A percentile compares a stretch with the other conserved stretches of the same genome.
Conservation (phyloP, 768 basidiomycete species). For the Tulasnella sp. region DNA sequence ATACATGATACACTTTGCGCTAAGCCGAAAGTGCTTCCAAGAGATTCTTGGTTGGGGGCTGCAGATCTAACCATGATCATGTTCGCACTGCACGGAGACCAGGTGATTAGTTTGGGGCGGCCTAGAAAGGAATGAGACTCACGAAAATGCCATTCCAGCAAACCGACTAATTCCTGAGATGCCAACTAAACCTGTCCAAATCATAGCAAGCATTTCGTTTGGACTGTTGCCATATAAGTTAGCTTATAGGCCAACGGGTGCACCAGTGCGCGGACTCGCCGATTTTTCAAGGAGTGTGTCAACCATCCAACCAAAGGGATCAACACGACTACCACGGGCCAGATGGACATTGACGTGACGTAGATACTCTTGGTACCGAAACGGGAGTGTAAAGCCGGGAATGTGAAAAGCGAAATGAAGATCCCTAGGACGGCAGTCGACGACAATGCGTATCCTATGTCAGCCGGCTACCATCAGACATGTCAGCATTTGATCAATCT, state of each 20-base stretch:
- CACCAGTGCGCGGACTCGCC: neutral
- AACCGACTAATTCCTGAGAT: neutral
- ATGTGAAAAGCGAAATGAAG: slow-evolving; percentile 27
- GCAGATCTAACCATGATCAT: slow-evolving; percentile 38
- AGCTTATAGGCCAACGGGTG: neutral
- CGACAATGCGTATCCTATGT: slow-evolving; percentile 30
- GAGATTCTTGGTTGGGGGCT: slow-evolving; percentile 33
- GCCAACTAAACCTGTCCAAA: neutral
- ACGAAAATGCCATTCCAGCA: slow-evolving; percentile 26
- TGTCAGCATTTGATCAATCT: neutral
- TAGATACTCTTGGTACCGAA: slow-evolving; percentile 28
- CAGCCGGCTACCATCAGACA: slow-evolving; percentile 26
- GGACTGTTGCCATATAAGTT: neutral
- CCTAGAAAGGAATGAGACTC: neutral
- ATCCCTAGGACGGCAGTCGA: slow-evolving; percentile 28
- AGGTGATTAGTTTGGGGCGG: slow-evolving; percentile 11
- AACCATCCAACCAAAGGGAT: slow-evolving; percentile 28
- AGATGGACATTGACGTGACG: slow-evolving; percentile 27
- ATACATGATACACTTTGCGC: slow-evolving; percentile 37
- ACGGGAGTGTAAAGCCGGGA: slow-evolving; percentile 29
- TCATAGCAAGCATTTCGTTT: slow-evolving; percentile 6
- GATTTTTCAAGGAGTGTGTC: slow-evolving; percentile 16
- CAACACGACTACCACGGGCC: slow-evolving; percentile 27
- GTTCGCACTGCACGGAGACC: slow-evolving; percentile 31
- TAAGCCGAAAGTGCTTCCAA: slow-evolving; percentile 37